Base-by-base conservation (phyloP, 2,329 filamentous ascomycete species). In the Fusarium palustre region DNA sequence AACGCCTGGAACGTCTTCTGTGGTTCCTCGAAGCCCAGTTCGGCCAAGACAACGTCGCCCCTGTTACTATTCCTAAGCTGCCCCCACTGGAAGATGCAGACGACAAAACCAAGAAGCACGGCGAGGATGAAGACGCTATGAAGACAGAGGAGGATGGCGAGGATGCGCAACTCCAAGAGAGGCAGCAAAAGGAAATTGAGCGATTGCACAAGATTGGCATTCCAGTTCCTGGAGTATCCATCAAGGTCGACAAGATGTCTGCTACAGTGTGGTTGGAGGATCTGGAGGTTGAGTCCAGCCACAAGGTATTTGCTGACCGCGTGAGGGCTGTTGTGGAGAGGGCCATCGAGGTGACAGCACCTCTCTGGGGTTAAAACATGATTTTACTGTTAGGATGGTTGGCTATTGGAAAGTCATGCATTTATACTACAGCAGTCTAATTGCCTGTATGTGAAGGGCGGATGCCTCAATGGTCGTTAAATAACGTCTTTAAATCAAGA, bases 1-100 rank as follows among this genome's bases (percentile, higher is more conserved):
- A 97, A 72, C 91, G 93, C 41, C 89, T 98, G 41, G 88, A 91
- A 67, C 90, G 95, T 34, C 88, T 99, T 22, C 91, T 97, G 81
- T 92, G 97, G 89, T 97, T 99, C 83, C 90, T 99, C 16, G 96
- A 99, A 83, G 92, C 94, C 4, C 96, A 99, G 79, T 99, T 99
- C 76, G 96, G 96, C 66, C 85, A 88, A 33, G 91, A 96, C 68
- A 91, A 93, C 63, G 90, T 98, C 59, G 85, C 87, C 1, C 94
- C 95, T 7, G 92, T 98, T 70, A 86, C 90, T 39, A 83, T 80
- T 75, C 82, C 93, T 63, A 87, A 89, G 78, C 78, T 89, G 4
- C 82, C 84, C 0, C 68, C 81, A 9, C 73, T 82, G 59, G 69
- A 75, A 7, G 76, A 78, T n/a, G 75, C 75, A 18, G 58, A 81